These are phyloP conservation scores for Colletotrichum tropicale DNA, from an alignment of 2,329 filamentous ascomycete genomes.

Conservation along the genomic window DNA sequence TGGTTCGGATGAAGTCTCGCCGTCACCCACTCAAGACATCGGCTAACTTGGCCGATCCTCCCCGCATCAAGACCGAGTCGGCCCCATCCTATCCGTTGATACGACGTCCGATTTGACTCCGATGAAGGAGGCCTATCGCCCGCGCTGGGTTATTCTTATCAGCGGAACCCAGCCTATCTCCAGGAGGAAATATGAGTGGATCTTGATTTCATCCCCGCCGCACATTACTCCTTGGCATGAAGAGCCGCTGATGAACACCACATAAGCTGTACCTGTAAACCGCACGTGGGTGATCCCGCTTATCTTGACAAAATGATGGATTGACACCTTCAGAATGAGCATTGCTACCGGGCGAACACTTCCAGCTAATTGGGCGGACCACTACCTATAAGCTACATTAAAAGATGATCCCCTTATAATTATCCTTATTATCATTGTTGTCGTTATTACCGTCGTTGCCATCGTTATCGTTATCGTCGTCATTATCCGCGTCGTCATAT, in stretches of 20 bases:
- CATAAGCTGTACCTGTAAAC: background rate
- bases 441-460: background rate
- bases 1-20: background rate
- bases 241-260: background rate
- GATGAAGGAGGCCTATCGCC: background rate
- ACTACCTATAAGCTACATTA: background rate
- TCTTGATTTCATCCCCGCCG: background rate
- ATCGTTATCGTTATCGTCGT: no score
- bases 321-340: rapidly evolving
- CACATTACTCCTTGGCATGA: background rate
- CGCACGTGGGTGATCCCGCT: rapidly evolving
- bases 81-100: background rate
- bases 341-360: rapidly evolving
- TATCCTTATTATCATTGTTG: rapidly evolving
- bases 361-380: background rate
- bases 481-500: rapidly evolving
- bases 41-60: background rate
- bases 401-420: background rate
- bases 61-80: background rate
- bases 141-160: background rate
- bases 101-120: background rate
- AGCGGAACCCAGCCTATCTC: background rate
- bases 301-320: background rate
- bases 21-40: background rate
- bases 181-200: background rate